Evolutionary conservation across 129 eudicot species (phyloP).

Genomic region (Artemisia annua): DNA sequence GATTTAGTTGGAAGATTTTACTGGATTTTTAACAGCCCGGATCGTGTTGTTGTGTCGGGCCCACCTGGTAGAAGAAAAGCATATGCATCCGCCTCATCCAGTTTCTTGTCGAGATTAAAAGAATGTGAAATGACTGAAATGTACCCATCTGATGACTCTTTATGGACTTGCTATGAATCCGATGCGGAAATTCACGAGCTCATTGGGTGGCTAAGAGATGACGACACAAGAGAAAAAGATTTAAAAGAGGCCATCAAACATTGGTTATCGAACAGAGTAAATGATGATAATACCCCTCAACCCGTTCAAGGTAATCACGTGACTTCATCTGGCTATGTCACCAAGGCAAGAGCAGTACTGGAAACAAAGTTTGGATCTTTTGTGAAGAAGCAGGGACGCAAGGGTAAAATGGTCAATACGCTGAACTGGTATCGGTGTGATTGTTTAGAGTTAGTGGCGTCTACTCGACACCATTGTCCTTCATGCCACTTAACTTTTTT

Average conservation of each 20-base stretch:
- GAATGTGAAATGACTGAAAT: slow-evolving; percentile 32
- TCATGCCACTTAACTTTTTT: too few relatives aligned
- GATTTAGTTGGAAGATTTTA: slow-evolving; percentile 78
- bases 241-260: slow-evolving; percentile 63
- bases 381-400: slow-evolving; percentile 25
- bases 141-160: slow-evolving; percentile 43
- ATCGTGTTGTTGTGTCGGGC: slow-evolving; percentile 48
- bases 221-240: slow-evolving; percentile 68
- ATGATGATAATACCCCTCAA: slow-evolving; percentile 26
- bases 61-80: slow-evolving; percentile 28
- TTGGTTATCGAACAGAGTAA: slow-evolving; percentile 47
- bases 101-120: slow-evolving; percentile 19
- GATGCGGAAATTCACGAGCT: slow-evolving; percentile 64
- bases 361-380: slow-evolving; percentile 57
- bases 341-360: slow-evolving; percentile 57
- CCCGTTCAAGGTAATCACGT: slow-evolving; percentile 28
- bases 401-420: slow-evolving; percentile 33
- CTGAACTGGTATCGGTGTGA: too few relatives aligned
- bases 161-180: slow-evolving; percentile 73
- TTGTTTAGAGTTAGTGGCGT: too few relatives aligned
- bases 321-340: slow-evolving; percentile 34
- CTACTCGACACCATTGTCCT: too few relatives aligned
- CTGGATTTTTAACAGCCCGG: slow-evolving; percentile 57
- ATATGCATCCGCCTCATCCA: slow-evolving; percentile 11
- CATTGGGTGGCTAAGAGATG: slow-evolving; percentile 61